Base-by-base conservation (phyloP, 2,329 filamentous ascomycete species). In the Fusarium ramigenum region DNA sequence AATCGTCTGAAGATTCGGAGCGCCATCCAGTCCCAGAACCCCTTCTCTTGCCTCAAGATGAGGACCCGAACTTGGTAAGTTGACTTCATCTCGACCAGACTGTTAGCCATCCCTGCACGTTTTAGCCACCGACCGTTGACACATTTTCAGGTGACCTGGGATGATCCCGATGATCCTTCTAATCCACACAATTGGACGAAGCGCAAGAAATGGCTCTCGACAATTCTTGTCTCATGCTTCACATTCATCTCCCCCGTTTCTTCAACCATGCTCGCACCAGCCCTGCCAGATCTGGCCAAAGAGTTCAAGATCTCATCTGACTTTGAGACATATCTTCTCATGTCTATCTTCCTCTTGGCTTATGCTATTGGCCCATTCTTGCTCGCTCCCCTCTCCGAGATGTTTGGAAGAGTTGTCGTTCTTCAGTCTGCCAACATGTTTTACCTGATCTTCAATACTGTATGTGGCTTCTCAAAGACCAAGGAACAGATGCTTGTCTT, bases 281-380 rank as follows among this genome's bases (percentile, higher is more conserved):
- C 84, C 1, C 75, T 89, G 16, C 70, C 79, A 8, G 78, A 82
- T 9, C 82, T 89, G 25, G 82, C 82, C 2, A 75, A 79, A 4
- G 85, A 88, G 21, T 81, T 89, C 39, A 64, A 83, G 30, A 85
- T 88, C 56, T 78, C 76, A 2, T 81, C 81, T 12, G 80, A 76
- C 9, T 81, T 87, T 34, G 79, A 84, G 46, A 85, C 77, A 62
- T 88, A 43, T 9, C 86, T 91, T 54, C 84, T 89, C 70, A 84
- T 91, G 59, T 89, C 88, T 2, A 85, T 92, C 42, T 90, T 90
- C 78, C 84, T 92, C 7, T 83, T 90, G 0, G 89, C 88, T 58
- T 87, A 87, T 50, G 86, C 85, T 16, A 81, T 88, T 32, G 88
- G 87, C 0, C 87, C 87, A 1, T 83, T 89, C 16, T 63, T 89